Evolutionary conservation across 1,284 basidiomycete genomes (phyloP).

Genomic region (Ganoderma sp.): DNA sequence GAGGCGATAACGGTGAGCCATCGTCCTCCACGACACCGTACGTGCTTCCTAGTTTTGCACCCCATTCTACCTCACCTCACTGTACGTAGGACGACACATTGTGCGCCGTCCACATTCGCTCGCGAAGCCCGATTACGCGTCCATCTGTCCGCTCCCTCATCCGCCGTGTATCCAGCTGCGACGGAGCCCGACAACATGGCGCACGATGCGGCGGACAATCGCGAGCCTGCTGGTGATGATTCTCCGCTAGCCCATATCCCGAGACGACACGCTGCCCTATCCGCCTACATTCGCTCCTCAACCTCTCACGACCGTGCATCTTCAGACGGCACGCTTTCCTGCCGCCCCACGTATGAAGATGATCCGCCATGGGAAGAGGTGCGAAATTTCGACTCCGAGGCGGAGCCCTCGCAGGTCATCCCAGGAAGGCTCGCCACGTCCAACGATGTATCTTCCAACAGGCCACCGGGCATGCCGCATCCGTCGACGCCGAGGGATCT

Average conservation of each 20-base stretch:
- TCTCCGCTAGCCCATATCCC: conserved; percentile 5
- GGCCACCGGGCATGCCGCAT: conserved; percentile 26
- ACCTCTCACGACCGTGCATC: conserved; percentile 13
- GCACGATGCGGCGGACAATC: conserved; percentile 14
- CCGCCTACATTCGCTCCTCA: conserved; percentile 17
- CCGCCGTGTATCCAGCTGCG: neutral
- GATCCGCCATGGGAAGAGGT: conserved; percentile 36
- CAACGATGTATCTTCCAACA: conserved; percentile 30
- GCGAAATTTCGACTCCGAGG: conserved; percentile 23
- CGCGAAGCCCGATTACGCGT: conserved; percentile 7
- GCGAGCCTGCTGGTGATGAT: conserved; percentile 4
- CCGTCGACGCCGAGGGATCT: conserved; percentile 40
- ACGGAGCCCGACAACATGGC: conserved; percentile 8
- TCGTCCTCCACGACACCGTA: conserved; percentile 20
- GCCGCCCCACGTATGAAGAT: conserved; percentile 18
- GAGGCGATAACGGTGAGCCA: conserved; percentile 11
- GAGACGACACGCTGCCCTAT: conserved; percentile 11
- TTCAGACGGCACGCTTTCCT: conserved; percentile 3
- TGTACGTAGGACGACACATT: conserved; percentile 18
- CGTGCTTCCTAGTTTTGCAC: conserved; percentile 14
- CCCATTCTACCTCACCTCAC: conserved; percentile 13
- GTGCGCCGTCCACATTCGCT: conserved; percentile 5
- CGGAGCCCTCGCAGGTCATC: conserved; percentile 16
- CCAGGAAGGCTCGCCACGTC: conserved; percentile 12
- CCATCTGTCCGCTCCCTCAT: conserved; percentile 6